Percentiles rank a stretch among this genome's conserved stretches.
phyloP scores from a whole-genome alignment of 2,329 filamentous ascomycete genomes.

The Phaeosphaeriaceae sp. region DNA sequence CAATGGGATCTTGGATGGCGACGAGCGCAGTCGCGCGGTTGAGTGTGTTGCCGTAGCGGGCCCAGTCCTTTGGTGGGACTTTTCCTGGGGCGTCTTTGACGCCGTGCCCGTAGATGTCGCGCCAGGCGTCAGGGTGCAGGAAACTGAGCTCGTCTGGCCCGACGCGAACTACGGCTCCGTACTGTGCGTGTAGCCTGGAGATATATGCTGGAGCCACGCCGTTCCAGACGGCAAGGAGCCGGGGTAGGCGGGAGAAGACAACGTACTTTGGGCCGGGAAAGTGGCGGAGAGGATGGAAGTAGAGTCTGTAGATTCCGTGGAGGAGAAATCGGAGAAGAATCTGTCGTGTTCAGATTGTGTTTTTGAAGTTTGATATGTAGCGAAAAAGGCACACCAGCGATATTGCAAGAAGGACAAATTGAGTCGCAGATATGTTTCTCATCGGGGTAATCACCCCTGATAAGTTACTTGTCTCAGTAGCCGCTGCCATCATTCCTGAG shows the following conservation, averaged over 20 bases:
- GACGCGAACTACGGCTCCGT: slow-evolving; percentile 35
- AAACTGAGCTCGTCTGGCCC: slow-evolving; percentile 29
- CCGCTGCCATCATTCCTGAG: background rate
- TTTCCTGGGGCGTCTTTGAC: slow-evolving; percentile 11
- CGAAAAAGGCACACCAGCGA: background rate
- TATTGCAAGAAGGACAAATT: background rate
- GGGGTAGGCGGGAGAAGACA: slow-evolving; percentile 23
- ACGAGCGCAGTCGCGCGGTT: background rate
- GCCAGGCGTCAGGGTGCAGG: slow-evolving; percentile 17
- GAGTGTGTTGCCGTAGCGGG: background rate
- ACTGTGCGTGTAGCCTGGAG: slow-evolving; percentile 41
- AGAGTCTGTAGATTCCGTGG: slow-evolving; percentile 45
- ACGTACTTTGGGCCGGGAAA: slow-evolving; percentile 50
- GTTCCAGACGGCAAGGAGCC: slow-evolving; percentile 2
- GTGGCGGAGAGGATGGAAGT: slow-evolving; percentile 52
- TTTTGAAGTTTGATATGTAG: background rate
- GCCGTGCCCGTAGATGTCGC: slow-evolving; percentile 31
- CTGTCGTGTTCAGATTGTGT: slow-evolving; percentile 2
- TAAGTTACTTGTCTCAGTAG: background rate
- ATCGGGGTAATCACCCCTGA: background rate
- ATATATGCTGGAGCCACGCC: slow-evolving; percentile 4
- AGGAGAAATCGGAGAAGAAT: slow-evolving; percentile 12
- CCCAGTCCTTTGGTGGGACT: slow-evolving; percentile 9
- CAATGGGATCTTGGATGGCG: background rate
- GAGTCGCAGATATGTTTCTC: background rate